A percentile compares a stretch with the other conserved stretches of the same genome.
Conservation (phyloP, 768 basidiomycete species). For the Leccinum sublutescens region DNA sequence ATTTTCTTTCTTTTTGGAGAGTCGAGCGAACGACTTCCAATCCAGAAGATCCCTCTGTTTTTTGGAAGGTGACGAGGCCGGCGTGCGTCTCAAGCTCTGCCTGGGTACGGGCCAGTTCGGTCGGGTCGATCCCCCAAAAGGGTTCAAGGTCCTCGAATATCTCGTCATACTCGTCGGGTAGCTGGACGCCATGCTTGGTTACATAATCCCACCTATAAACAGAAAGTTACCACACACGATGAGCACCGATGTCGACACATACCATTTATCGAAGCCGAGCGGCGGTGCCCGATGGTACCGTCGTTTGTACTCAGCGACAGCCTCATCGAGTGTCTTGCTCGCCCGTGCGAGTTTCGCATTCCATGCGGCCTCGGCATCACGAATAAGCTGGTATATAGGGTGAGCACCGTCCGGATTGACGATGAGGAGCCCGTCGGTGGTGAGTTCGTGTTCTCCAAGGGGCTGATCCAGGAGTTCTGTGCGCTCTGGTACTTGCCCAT, state of each 20-base stretch:
- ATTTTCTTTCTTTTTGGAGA: slow-evolving; percentile 2
- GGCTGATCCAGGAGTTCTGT: background rate
- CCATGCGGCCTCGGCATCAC: slow-evolving; percentile 38
- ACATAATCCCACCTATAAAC: slow-evolving; percentile 43
- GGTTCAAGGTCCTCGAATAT: slow-evolving; percentile 38
- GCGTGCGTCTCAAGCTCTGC: slow-evolving; percentile 18
- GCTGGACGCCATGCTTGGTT: slow-evolving; percentile 36
- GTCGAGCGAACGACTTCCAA: slow-evolving; percentile 19
- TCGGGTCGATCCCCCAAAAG: slow-evolving; percentile 37
- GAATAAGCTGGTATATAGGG: slow-evolving; percentile 44
- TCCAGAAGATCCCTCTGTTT: slow-evolving; percentile 6
- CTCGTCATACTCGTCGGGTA: slow-evolving; percentile 49
- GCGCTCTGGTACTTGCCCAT: background rate
- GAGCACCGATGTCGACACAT: slow-evolving; percentile 1
- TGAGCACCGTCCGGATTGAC: slow-evolving; percentile 38
- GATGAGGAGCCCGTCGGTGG: slow-evolving; percentile 32
- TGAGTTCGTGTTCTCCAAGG: slow-evolving; percentile 20
- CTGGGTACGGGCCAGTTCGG: slow-evolving; percentile 20
- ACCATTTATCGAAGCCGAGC: slow-evolving; percentile 45
- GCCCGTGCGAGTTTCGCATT: slow-evolving; percentile 31
- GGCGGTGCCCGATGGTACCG: slow-evolving; percentile 38
- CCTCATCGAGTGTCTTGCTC: slow-evolving; percentile 38
- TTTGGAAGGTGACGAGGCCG: slow-evolving; percentile 25
- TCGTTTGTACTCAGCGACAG: slow-evolving; percentile 38
- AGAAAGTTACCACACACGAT: background rate